Base-by-base conservation (phyloP, 2,329 filamentous ascomycete species). In the Metarhizium brunneum region DNA sequence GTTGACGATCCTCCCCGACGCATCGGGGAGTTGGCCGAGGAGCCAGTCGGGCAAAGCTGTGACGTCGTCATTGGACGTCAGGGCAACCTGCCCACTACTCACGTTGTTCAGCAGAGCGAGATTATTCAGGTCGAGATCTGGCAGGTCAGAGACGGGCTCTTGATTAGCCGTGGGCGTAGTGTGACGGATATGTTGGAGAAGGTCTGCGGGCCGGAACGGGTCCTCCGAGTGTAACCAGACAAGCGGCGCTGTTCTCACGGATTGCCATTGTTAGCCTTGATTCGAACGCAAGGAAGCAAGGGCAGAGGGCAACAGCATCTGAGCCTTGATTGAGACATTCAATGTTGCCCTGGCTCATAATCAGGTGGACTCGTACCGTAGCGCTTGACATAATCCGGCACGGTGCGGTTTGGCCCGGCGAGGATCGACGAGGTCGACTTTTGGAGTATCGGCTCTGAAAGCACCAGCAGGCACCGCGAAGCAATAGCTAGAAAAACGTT, bases 201-300 rank as follows among this genome's bases (percentile, higher is more conserved):
- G 53, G 45, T 68, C 66, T 53, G 64, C 59, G 3, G 66, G 67
- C 20, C 59, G 62, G 48, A 63, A 69, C 1, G 63, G 64, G 35
- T 69, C 67, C 7, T 68, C 61, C 2, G 66, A 66, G 55, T 69
- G 66, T 30, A 69, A 59, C 67, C 66, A 68, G 1, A 68, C 47
- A 10, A 69, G 54, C 14, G 67, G 67, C 16, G 66, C 67, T 68
- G 42, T 35, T 40, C n/a, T 13, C 38, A 40, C 14, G 38, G 13
- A 16, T 40, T 13, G 38, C 38, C n/a, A 16, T 14, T n/a, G 13
- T 40, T 40, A 40, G 38, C 38, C 14, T 40, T 6, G 32, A 11
- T 5, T 40, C 13, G 0, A 40, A 40, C 4, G 11, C 0, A 40
- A 11, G 13, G 4, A 40, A 11, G 54, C 57, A 52, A 49, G 54